phyloP scores from a whole-genome alignment of 768 basidiomycete genomes.

The Hypholoma sublateritium region DNA sequence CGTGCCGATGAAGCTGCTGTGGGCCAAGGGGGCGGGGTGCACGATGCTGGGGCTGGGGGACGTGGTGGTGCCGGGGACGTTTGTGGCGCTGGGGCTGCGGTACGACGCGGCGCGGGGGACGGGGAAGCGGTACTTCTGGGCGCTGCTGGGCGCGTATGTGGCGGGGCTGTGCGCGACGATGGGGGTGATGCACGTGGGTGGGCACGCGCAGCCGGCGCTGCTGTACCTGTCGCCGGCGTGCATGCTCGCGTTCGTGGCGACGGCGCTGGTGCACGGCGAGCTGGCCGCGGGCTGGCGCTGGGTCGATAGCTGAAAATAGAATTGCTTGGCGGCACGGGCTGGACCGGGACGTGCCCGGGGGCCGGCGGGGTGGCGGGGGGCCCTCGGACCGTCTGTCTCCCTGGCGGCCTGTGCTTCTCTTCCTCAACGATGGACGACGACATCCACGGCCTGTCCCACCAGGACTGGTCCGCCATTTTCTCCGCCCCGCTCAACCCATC shows the following conservation, averaged over 20 bases:
- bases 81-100: constrained; percentile 83
- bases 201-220: constrained; percentile 85
- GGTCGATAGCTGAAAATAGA: constrained; percentile 42
- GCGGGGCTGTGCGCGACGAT: constrained; percentile 75
- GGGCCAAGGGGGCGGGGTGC: constrained; percentile 65
- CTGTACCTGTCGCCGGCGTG: constrained; percentile 89
- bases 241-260: constrained; percentile 64
- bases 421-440: constrained; percentile 22
- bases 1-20: constrained; percentile 90
- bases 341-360: constrained; percentile 13
- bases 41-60: constrained; percentile 95
- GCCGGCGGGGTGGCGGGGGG: constrained; percentile 1
- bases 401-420: neutral
- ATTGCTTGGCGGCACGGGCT: constrained; percentile 1
- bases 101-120: constrained; percentile 58
- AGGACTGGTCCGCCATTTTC: constrained; percentile 59
- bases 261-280: constrained; percentile 66
- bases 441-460: constrained; percentile 23
- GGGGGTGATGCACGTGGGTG: constrained; percentile 78
- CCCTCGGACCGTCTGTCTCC: constrained; percentile 11
- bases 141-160: constrained; percentile 70
- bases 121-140: constrained; percentile 77
- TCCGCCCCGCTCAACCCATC: constrained; percentile 61
- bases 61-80: constrained; percentile 63
- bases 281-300: constrained; percentile 69